Evolutionary conservation across 306 rosid species (phyloP).

Genomic region (Vigna radiata): DNA sequence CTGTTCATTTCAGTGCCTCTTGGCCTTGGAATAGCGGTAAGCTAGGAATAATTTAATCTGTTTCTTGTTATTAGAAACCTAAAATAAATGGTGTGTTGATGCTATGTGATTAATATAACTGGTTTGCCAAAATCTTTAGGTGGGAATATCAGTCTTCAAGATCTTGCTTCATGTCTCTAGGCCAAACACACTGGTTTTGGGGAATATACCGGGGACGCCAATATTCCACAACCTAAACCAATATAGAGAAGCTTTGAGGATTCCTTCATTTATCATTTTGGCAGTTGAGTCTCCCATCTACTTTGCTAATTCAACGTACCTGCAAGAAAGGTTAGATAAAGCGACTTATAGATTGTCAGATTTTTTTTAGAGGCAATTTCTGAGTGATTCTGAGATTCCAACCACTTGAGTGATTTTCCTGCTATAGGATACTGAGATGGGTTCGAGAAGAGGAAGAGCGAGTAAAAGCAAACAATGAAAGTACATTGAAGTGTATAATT

Average conservation of each 20-base stretch:
- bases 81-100: background rate
- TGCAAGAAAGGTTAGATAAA: conserved; percentile 86
- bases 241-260: conserved; percentile 78
- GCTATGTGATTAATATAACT: conserved; percentile 5
- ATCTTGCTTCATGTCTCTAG: conserved; percentile 88
- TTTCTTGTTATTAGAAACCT: background rate
- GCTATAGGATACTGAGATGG: conserved; percentile 84
- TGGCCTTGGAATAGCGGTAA: conserved; percentile 94
- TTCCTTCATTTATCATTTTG: conserved; percentile 86
- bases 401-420: conserved; percentile 44
- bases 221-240: conserved; percentile 73
- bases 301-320: conserved; percentile 93
- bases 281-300: conserved; percentile 94
- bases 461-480: conserved; percentile 61
- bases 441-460: conserved; percentile 90
- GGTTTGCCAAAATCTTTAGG: conserved; percentile 58
- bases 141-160: conserved; percentile 92
- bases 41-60: conserved; percentile 34
- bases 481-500: conserved; percentile 73
- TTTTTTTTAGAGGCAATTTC: conserved; percentile 18
- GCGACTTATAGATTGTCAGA: conserved; percentile 1
- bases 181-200: conserved; percentile 84
- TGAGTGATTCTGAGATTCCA: conserved; percentile 24
- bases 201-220: conserved; percentile 87
- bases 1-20: conserved; percentile 91